Evolutionary conservation across 2,329 filamentous ascomycete species (phyloP).

Genomic region (Clathrospora elynae): DNA sequence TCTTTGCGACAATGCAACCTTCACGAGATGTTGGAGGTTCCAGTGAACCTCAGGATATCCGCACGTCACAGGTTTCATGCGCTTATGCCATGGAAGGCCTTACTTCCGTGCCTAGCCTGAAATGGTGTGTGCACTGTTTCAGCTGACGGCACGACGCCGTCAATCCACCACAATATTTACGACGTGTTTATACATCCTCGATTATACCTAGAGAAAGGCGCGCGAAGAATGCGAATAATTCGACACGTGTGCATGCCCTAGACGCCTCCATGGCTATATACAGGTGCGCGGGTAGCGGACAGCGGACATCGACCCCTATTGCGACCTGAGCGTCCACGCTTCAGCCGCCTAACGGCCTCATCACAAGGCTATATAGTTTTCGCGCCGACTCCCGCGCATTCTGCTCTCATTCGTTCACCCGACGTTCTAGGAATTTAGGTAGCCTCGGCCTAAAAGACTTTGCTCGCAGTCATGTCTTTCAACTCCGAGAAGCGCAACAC

Average conservation of each 20-base stretch:
- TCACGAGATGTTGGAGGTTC: no score
- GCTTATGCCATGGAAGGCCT: conserved; percentile 4
- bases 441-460: neutral
- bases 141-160: conserved; percentile 2
- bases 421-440: neutral
- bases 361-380: conserved; percentile 8
- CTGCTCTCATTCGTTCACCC: neutral
- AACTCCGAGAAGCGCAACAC: conserved; percentile 1
- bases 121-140: conserved; percentile 9
- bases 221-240: no score
- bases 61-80: conserved; percentile 3
- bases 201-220: neutral
- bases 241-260: no score
- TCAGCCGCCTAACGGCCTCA: conserved; percentile 4
- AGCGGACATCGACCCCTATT: conserved; percentile 3
- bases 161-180: neutral
- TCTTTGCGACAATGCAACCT: no score
- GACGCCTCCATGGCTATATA: no score
- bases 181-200: neutral
- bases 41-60: conserved; percentile 1
- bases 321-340: conserved; percentile 5
- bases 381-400: neutral
- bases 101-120: conserved; percentile 5
- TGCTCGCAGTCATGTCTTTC: conserved; percentile 7
- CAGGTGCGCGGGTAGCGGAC: conserved; percentile 4